phyloP scores from a whole-genome alignment of 495 filamentous ascomycete species.

The Rusavskia elegans region DNA sequence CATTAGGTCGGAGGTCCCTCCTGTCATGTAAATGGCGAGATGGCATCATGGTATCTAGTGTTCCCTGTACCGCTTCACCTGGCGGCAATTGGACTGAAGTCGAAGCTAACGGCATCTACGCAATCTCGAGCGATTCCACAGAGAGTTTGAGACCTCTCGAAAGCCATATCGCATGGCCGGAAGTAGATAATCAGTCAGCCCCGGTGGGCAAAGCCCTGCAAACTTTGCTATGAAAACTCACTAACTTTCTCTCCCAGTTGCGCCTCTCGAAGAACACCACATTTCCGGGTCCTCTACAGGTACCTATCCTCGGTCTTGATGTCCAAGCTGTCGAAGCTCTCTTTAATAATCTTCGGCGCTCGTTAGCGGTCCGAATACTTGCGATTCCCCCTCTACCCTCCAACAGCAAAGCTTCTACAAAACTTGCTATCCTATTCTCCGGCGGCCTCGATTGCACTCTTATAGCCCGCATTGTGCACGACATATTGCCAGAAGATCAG shows the following conservation, averaged over 20 bases:
- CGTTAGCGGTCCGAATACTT: constrained; percentile 47
- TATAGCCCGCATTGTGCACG: constrained; percentile 69
- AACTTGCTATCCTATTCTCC: constrained; percentile 74
- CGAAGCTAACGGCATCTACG: constrained; percentile 62
- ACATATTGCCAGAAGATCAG: constrained; percentile 50
- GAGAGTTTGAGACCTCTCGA: neutral
- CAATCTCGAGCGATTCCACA: constrained; percentile 14
- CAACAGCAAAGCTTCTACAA: neutral
- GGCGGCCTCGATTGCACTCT: constrained; percentile 88
- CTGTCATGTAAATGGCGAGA: constrained; percentile 27
- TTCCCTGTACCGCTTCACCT: constrained; percentile 38
- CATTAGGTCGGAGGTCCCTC: constrained; percentile 72
- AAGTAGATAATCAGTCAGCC: neutral
- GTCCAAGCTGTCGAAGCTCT: constrained; percentile 42
- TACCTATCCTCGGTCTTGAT: constrained; percentile 20
- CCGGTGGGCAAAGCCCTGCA: neutral
- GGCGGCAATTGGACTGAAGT: constrained; percentile 56
- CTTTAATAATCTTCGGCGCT: constrained; percentile 40
- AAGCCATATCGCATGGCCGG: neutral
- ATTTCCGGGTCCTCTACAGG: neutral
- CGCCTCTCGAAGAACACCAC: no score
- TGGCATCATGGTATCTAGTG: constrained; percentile 55
- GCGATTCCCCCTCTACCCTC: constrained; percentile 44
- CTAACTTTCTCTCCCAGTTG: constrained; percentile 30
- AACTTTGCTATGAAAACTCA: neutral